phyloP scores from a whole-genome alignment of 768 basidiomycete genomes.

The Mycena filopes region DNA sequence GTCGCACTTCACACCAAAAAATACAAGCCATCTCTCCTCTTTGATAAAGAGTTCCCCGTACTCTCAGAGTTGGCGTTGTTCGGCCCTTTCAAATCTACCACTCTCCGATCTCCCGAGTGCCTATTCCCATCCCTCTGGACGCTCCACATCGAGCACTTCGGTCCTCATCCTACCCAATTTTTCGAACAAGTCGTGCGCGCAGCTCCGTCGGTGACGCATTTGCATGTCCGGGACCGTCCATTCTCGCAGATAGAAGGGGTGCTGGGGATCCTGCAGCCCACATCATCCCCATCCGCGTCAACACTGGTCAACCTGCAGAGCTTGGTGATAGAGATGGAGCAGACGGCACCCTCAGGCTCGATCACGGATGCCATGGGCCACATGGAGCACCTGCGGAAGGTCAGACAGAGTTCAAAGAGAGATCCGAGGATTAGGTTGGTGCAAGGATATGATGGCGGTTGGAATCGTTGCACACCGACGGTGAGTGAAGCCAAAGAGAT shows the following conservation, averaged over 20 bases:
- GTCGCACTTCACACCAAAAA: slow-evolving; percentile 4
- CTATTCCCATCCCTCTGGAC: slow-evolving; percentile 16
- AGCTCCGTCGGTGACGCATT: slow-evolving; percentile 8
- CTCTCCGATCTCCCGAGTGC: neutral
- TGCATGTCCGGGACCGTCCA: slow-evolving; percentile 16
- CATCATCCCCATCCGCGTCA: neutral
- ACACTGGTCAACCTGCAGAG: neutral
- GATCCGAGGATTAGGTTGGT: too few species aligned
- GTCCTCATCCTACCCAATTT: neutral
- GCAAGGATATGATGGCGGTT: too few species aligned
- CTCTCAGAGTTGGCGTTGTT: slow-evolving; percentile 11
- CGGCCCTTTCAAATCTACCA: slow-evolving; percentile 5
- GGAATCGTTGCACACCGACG: too few species aligned
- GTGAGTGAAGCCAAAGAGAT: too few species aligned
- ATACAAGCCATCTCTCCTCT: slow-evolving; percentile 3
- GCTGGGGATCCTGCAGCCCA: slow-evolving; percentile 10
- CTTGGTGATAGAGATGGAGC: slow-evolving; percentile 15
- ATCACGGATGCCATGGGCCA: too few species aligned
- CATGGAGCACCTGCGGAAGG: too few species aligned
- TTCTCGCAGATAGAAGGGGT: slow-evolving; percentile 17
- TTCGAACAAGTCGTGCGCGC: neutral
- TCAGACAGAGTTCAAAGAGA: too few species aligned
- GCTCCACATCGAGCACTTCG: slow-evolving; percentile 13
- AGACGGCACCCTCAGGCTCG: too few species aligned
- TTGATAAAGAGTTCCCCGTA: slow-evolving; percentile 10